Conservation (phyloP, 441 rosid genomes). For the Bocquillonia castaneifolia region DNA sequence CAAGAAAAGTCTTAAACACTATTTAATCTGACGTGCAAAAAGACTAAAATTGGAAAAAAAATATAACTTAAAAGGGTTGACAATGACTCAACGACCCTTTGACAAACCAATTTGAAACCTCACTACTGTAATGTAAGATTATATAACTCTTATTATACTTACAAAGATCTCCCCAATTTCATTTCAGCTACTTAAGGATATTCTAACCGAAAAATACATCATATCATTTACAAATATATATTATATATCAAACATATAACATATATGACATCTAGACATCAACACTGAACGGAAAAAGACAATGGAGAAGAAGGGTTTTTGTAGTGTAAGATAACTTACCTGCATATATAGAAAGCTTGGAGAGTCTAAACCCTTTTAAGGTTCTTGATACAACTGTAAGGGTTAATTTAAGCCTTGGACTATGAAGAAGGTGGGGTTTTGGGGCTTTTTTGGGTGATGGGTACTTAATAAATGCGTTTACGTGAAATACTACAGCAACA, state of each 20-base stretch:
- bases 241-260: neutral
- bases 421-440: neutral
- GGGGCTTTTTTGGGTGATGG: neutral
- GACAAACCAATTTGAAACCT: constrained; percentile 15
- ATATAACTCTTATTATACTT: constrained; percentile 29
- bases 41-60: constrained; percentile 7
- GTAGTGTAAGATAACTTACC: neutral
- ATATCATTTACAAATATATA: neutral
- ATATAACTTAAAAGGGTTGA: constrained; percentile 18
- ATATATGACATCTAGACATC: neutral
- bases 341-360: neutral
- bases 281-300: no score
- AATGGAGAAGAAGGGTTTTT: no score
- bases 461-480: neutral
- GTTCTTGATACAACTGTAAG: neutral
- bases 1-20: constrained; percentile 15
- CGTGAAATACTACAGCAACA: neutral
- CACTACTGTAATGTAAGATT: neutral
- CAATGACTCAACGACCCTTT: constrained; percentile 20
- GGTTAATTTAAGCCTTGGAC: neutral
- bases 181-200: constrained; percentile 2
- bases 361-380: neutral
- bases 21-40: constrained; percentile 23
- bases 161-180: constrained; percentile 13
- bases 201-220: constrained; percentile 8